Conservation (phyloP, 768 basidiomycete species). For the Pulveroboletus sp. region DNA sequence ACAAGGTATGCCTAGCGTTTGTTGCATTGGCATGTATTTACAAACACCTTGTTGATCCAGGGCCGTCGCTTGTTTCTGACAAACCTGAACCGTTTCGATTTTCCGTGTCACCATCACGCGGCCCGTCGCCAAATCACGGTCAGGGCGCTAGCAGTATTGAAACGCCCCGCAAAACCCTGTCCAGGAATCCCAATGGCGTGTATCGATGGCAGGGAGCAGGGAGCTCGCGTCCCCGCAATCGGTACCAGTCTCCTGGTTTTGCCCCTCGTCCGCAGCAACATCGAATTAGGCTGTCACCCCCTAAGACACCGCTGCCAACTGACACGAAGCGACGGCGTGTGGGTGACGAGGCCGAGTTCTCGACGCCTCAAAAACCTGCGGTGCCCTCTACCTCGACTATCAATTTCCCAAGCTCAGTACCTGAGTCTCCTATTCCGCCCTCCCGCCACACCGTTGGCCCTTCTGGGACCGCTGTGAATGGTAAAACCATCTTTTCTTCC, state of each 20-base stretch:
- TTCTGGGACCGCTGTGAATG: constrained; percentile 27
- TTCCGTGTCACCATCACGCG: constrained; percentile 39
- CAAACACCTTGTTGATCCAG: constrained; percentile 15
- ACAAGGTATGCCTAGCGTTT: constrained; percentile 35
- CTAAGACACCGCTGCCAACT: constrained; percentile 35
- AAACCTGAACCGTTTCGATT: constrained; percentile 62
- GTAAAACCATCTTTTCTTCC: constrained; percentile 21
- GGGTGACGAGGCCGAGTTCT: constrained; percentile 41
- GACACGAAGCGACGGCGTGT: constrained; percentile 66
- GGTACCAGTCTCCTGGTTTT: constrained; percentile 73
- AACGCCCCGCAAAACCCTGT: constrained; percentile 51
- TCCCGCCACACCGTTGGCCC: constrained; percentile 25
- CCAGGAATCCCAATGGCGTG: constrained; percentile 71
- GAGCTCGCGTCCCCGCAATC: constrained; percentile 65
- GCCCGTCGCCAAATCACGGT: constrained; percentile 22
- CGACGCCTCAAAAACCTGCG: constrained; percentile 33
- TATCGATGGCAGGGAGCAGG: constrained; percentile 78
- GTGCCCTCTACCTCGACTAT: constrained; percentile 26
- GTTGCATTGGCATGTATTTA: constrained; percentile 14
- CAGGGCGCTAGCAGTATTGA: constrained; percentile 17
- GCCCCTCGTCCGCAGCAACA: constrained; percentile 50
- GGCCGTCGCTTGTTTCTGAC: constrained; percentile 29
- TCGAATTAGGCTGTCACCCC: constrained; percentile 42
- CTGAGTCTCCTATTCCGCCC: constrained; percentile 35
- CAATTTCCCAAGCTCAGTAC: constrained; percentile 20